Conservation (phyloP, 805 yeast species). For the Pichia cephalocereana region DNA sequence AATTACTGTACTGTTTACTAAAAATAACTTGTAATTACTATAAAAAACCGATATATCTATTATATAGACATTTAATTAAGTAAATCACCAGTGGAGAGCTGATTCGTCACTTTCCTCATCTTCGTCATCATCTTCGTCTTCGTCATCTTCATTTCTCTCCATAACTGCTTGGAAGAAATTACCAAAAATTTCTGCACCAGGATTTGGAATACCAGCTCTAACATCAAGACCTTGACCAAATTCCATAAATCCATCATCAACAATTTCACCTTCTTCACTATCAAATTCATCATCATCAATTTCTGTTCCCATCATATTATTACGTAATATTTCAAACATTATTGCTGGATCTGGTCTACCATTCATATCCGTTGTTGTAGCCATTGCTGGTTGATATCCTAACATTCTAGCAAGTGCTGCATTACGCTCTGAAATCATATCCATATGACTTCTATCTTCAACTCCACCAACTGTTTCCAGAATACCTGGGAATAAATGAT, state of each 20-base stretch:
- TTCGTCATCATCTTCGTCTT: background rate
- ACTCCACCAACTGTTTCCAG: constrained; percentile 1
- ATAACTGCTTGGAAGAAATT: background rate
- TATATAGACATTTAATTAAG: no score
- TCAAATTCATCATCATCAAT: background rate
- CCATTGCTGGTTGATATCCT: background rate
- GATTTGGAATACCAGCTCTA: background rate
- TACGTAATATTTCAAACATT: background rate
- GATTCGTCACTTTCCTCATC: background rate
- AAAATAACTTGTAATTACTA: no score
- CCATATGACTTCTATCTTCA: background rate
- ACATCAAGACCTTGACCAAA: background rate
- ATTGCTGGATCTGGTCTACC: background rate
- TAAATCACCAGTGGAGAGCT: no score
- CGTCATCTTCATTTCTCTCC: background rate
- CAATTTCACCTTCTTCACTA: background rate
- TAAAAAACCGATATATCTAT: no score
- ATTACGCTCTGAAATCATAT: constrained; percentile 9
- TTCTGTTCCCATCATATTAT: background rate
- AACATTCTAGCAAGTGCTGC: background rate
- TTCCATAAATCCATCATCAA: background rate
- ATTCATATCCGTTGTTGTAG: no score
- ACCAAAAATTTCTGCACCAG: background rate
- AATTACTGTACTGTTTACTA: no score
- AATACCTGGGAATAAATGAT: constrained; percentile 6